A percentile compares a stretch with the other conserved stretches of the same genome.
Conservation (phyloP, 441 rosid genomes). For the Hura crepitans region DNA sequence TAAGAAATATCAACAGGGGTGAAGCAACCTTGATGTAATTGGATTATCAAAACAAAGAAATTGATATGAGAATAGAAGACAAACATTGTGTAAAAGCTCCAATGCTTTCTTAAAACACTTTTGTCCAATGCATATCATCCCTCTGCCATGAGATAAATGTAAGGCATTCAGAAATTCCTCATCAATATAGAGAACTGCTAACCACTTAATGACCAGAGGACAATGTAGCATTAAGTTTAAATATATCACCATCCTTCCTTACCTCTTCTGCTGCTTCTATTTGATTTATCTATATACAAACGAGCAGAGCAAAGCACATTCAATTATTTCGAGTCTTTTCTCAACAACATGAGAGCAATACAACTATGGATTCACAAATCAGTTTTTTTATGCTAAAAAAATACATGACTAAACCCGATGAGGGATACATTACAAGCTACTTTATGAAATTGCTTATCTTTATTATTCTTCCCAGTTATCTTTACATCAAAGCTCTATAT, state of each 20-base stretch:
- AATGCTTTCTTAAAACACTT: constrained; percentile 75
- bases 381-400: constrained; percentile 3
- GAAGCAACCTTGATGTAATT: background rate
- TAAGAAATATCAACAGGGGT: constrained; percentile 12
- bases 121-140: constrained; percentile 88
- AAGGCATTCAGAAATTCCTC: constrained; percentile 23
- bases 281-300: background rate
- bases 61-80: constrained; percentile 18
- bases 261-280: background rate
- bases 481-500: background rate
- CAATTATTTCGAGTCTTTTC: background rate
- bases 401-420: background rate
- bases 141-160: constrained; percentile 46
- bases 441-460: background rate
- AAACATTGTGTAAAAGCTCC: constrained; percentile 89
- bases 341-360: background rate
- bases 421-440: background rate
- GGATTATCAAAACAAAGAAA: constrained; percentile 22
- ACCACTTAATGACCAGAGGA: constrained; percentile 12
- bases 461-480: background rate
- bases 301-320: background rate
- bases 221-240: background rate
- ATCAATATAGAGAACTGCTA: background rate
- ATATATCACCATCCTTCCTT: background rate
- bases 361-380: background rate